These are phyloP conservation scores for Epichloe typhina DNA, from an alignment of 2,329 filamentous ascomycete species.

Conservation along the genomic window DNA sequence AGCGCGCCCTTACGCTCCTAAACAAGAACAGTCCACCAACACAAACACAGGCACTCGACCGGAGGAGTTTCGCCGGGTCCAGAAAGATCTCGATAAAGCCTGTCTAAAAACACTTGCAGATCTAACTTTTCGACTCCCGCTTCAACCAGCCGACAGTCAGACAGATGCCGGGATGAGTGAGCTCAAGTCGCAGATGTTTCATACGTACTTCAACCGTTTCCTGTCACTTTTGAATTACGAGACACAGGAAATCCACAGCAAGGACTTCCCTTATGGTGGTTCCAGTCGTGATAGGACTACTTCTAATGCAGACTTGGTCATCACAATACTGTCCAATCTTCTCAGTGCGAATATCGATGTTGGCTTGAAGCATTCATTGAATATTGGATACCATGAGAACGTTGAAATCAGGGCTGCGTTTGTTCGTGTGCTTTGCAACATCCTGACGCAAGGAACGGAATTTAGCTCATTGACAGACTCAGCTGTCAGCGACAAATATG, in stretches of 20 bases:
- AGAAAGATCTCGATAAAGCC: constrained; percentile 52
- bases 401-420: constrained; percentile 57
- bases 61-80: constrained; percentile 45
- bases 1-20: constrained; percentile 41
- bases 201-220: constrained; percentile 58
- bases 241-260: constrained; percentile 24
- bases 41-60: constrained; percentile 24
- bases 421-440: constrained; percentile 57
- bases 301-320: constrained; percentile 48
- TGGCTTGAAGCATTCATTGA: constrained; percentile 55
- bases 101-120: constrained; percentile 53
- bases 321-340: constrained; percentile 55
- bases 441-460: constrained; percentile 57
- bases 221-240: constrained; percentile 52
- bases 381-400: constrained; percentile 59
- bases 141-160: constrained; percentile 52
- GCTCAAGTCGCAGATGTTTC: constrained; percentile 58
- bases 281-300: constrained; percentile 37
- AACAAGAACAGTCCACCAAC: constrained; percentile 26
- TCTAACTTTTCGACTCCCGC: constrained; percentile 50
- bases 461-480: constrained; percentile 56
- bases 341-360: constrained; percentile 61
- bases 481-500: constrained; percentile 55
- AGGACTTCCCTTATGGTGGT: constrained; percentile 18
- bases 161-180: constrained; percentile 54